phyloP scores from a whole-genome alignment of 1,284 basidiomycete genomes.

The Coniferiporia sulphurascens region DNA sequence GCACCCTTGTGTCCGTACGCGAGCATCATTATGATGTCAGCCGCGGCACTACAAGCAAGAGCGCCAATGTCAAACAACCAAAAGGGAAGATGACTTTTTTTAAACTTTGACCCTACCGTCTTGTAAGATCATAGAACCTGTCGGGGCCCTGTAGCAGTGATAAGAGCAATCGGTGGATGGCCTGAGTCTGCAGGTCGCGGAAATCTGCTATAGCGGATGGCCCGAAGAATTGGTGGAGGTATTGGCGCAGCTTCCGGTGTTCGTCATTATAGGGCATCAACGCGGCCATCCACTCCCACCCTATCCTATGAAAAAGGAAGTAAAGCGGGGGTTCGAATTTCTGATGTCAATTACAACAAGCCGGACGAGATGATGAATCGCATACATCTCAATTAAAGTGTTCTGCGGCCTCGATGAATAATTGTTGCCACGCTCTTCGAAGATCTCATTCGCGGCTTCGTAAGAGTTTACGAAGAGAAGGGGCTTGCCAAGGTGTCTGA shows the following conservation, averaged over 20 bases:
- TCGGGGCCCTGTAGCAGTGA: not conserved
- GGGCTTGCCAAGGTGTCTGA: conserved; percentile 4
- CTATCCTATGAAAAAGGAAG: not conserved
- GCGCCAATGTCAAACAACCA: not conserved
- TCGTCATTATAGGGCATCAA: conserved; percentile 10
- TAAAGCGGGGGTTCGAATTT: not conserved
- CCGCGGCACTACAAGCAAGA: not conserved
- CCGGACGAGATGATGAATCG: not conserved
- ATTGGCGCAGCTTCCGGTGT: conserved; percentile 2
- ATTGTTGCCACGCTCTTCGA: conserved; percentile 10
- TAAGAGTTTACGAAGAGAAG: conserved; percentile 13
- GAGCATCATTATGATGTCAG: conserved; percentile 4
- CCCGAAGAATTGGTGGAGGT: conserved; percentile 8
- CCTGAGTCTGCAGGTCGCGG: not conserved
- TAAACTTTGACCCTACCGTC: not conserved
- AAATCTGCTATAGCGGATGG: conserved; percentile 4
- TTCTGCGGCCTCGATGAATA: conserved; percentile 11
- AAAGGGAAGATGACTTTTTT: not conserved
- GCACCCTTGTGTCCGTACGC: conserved; percentile 7
- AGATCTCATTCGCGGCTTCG: conserved; percentile 8
- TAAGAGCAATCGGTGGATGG: conserved; percentile 1
- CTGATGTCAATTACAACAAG: not conserved
- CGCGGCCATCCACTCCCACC: conserved; percentile 4
- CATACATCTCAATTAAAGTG: conserved; percentile 11
- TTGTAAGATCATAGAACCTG: not conserved